Percentiles rank a stretch among this genome's conserved stretches.
phyloP scores from a whole-genome alignment of 1,284 basidiomycete species.

The Cryptococcus sp. region DNA sequence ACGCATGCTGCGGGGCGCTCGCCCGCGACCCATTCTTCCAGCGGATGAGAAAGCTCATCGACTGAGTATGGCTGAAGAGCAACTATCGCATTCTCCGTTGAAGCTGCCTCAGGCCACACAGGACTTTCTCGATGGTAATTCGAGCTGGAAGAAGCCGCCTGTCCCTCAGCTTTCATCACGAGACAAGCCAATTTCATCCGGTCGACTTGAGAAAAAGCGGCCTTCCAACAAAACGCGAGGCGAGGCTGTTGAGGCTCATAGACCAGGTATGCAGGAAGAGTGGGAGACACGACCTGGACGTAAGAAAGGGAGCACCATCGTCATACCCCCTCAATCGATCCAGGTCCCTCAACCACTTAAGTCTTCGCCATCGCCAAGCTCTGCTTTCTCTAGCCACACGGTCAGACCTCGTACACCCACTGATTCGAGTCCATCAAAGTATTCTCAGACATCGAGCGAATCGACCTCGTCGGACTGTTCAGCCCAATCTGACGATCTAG shows the following conservation, averaged over 20 bases:
- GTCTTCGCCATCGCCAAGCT: not conserved
- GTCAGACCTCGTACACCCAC: not conserved
- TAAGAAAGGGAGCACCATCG: slow-evolving; percentile 1
- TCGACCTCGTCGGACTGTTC: slow-evolving; percentile 1
- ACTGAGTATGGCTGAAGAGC: not conserved
- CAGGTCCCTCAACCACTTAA: slow-evolving; percentile 1
- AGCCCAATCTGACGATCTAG: slow-evolving; percentile 6
- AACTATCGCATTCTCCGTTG: slow-evolving; percentile 1
- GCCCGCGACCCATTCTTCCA: not conserved
- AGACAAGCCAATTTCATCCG: not conserved
- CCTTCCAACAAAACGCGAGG: not conserved
- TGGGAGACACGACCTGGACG: not conserved
- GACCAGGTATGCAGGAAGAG: not conserved
- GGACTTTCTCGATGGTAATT: slow-evolving; percentile 8
- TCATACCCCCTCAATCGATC: slow-evolving; percentile 1
- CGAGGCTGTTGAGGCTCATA: no score
- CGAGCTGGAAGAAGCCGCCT: slow-evolving; percentile 1
- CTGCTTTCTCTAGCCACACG: not conserved
- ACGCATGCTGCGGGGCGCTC: no score
- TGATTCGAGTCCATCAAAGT: slow-evolving; percentile 14
- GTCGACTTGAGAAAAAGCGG: not conserved
- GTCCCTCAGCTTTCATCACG: not conserved
- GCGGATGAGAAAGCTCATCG: not conserved
- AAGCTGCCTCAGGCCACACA: slow-evolving; percentile 11
- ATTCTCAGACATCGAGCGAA: slow-evolving; percentile 12